Conservation (phyloP, 768 basidiomycete species). For the Serendipita sp. region DNA sequence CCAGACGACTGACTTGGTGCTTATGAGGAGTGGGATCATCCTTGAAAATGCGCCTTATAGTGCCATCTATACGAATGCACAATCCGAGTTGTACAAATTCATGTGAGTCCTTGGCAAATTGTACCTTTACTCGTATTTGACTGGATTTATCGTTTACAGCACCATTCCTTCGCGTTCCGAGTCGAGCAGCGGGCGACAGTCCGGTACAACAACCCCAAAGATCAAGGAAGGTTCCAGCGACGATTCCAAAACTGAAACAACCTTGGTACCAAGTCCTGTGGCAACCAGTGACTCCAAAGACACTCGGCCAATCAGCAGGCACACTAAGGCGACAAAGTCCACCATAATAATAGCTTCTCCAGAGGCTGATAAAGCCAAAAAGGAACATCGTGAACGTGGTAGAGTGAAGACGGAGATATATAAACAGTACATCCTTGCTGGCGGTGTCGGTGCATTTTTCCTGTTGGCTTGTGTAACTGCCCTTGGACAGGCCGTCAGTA, state of each 20-base stretch:
- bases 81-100: slow-evolving; percentile 56
- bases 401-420: slow-evolving; percentile 68
- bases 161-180: background rate
- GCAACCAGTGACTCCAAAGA: background rate
- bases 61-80: slow-evolving; percentile 38
- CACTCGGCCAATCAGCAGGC: background rate
- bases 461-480: slow-evolving; percentile 40
- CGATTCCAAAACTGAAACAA: slow-evolving; percentile 10
- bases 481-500: slow-evolving; percentile 39
- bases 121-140: background rate
- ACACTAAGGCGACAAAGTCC: background rate
- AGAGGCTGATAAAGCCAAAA: slow-evolving; percentile 33
- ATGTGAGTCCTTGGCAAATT: slow-evolving; percentile 32
- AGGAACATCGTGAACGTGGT: slow-evolving; percentile 67
- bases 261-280: background rate
- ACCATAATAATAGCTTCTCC: background rate
- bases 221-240: slow-evolving; percentile 10
- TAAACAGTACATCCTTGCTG: slow-evolving; percentile 57
- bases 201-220: slow-evolving; percentile 37
- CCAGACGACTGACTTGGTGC: slow-evolving; percentile 58
- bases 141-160: background rate
- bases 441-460: slow-evolving; percentile 41
- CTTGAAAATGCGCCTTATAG: slow-evolving; percentile 57
- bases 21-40: slow-evolving; percentile 68
- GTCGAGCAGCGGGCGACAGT: slow-evolving; percentile 16